Base-by-base conservation (phyloP, 306 rosid species). In the Begonia loranthoides region DNA sequence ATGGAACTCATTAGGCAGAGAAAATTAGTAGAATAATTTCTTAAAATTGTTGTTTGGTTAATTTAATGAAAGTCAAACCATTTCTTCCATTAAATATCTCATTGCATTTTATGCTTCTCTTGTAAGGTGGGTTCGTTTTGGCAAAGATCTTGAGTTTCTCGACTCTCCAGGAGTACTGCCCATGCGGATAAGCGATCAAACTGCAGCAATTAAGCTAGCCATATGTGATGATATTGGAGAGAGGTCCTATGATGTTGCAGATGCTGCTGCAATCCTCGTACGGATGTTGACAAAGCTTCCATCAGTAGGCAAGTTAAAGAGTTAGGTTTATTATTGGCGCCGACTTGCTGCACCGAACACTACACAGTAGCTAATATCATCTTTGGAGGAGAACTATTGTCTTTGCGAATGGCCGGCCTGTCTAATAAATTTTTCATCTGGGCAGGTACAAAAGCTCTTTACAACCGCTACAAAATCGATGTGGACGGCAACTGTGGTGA, bases 211-310 rank as follows among this genome's bases (percentile, higher is more conserved):
- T 66, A 85, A 89, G 82, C 95, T 89, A 2, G 95, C 97, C 40
- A 84, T 89, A 57, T 89, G 97, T 64, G 97, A 89, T 50, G 97
- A 89, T 65, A 90, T 90, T 64, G 95, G 97, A 50, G 97, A 90
- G 79, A 74, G 80, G 70, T 68, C 97, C 65, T 85, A 90, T 57
- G 78, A 79, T 56, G 77, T 69, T 56, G 60, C 72, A 59, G 97
- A 89, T 82, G 80, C 82, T 64, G 95, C 94, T 49, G 83, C 85
- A 56, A 61, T 90, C 73, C 87, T 90, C 60, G 95, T 90, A 46
- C 95, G 78, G 90, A 82, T 90, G 77, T 79, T 85, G 21, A 57
- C 80, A 24, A 90, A 62, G 76, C 72, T 85, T 69, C 95, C 95
- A 13, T 22, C 78, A 15, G 80, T 85, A 60, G 95, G 95, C 85